Base-by-base conservation (phyloP, 148 eudicot species). In the Cornus kousa region DNA sequence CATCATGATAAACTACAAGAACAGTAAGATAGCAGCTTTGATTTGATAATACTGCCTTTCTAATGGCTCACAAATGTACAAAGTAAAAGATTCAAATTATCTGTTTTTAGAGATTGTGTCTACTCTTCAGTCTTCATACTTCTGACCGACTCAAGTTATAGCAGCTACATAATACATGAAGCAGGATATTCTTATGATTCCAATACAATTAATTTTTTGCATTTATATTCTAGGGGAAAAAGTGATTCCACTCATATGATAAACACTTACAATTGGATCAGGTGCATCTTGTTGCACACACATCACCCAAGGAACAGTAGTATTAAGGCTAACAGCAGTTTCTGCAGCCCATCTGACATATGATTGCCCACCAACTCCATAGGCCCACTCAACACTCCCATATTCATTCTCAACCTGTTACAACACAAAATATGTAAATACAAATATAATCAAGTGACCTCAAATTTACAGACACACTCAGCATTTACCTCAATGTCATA, bases 301-400 rank as follows among this genome's bases (percentile, higher is more conserved):
- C 90, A 88, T 88, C 82, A 88, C 90, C 90, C 90, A 88, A 60
- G 90, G 90, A 72, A 88, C 88, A 48, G 79, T 35, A 23, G 85
- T 88, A 74, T 88, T 83, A 39, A 86, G 84, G 72, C 78, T 60
- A n/a, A 81, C 40, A 53, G 90, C 90, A 17, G 81, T 85, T 85
- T 83, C 79, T 24, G 90, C 90, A 62, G 90, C 90, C 90, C 90
- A 88, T 75, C 81, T 83, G 33, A 88, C 82, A 74, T 88, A 88
- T 64, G 78, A 73, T 62, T 71, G 24, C 40, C 87, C 90, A 68
- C 82, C 81, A 22, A 72, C 62, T 74, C 90, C 90, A 43, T 88
- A 88, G 19, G 90, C 78, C 74, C 78, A 31, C 60, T 85, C 82
- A 35, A 88, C 87, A 80, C 82, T 86, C 22, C 90, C 90, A 80